Evolutionary conservation across 352 stramenopile genomes (phyloP), one percentile per base, ranked within the genome.

Genomic region (Pelagophyceae sp.): DNA sequence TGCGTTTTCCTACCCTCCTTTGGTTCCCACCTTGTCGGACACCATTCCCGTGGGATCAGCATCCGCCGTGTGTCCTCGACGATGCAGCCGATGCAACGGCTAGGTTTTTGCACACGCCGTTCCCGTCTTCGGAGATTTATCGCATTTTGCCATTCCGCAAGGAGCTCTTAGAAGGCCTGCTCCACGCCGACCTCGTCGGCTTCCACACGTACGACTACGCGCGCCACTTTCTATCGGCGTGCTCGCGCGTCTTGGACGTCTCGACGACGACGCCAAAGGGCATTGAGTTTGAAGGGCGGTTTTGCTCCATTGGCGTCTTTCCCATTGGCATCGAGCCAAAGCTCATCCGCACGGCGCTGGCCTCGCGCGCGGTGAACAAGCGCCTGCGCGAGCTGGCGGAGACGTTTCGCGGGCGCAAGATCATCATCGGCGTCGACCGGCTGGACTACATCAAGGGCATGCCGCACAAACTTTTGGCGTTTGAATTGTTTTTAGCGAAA

Each of bases 191-290:
- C 76, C 89, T 96, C 79, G 91, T 97, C 70, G 93, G 92, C 0
- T 97, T 97, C 76, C 91, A 96, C 81, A 85, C 95, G 32, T 97
- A 94, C 80, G 92, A 96, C 85, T 96, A 94, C 75, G 90, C 91
- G 5, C 85, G 91, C 23, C 92, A 97, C 78, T 97, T 97, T 72
- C 87, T 96, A 78, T 94, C 90, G 40, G 86, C 87, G 25, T 96
- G 91, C 80, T 81, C 72, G 5, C 70, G 79, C 3, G 79, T 80
- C 40, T 58, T 82, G 33, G 65, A 82, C 63, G 85, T 90, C 33
- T 84, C 85, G 35, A 90, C 87, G 11, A 74, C 67, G 67, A 90
- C 89, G 33, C 88, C 88, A 5, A 91, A 93, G 79, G 89, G 89
- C 31, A 86, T 95, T 37, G 89, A 94, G 63, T 85, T 84, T 64